Evolutionary conservation across 1,139 yeast species (phyloP).

Genomic region (Candida frijolesensis): DNA sequence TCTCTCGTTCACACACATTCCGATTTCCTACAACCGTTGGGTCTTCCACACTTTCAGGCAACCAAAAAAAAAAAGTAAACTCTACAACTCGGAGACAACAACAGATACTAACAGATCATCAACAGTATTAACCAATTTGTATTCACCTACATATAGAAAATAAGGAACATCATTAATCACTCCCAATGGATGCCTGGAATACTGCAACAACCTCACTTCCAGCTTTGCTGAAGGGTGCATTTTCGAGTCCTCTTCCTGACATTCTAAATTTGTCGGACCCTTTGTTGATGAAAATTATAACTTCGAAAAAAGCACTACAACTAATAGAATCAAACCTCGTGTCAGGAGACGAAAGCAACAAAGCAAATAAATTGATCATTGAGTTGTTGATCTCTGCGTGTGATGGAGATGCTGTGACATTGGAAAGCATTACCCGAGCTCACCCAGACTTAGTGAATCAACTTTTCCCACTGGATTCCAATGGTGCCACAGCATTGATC

Average conservation of each 20-base stretch:
- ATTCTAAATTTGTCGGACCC: constrained; percentile 32
- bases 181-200: constrained; percentile 22
- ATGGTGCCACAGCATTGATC: constrained; percentile 53
- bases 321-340: constrained; percentile 20
- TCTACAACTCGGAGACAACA: neutral
- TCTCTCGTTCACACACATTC: neutral
- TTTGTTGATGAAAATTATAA: constrained; percentile 42
- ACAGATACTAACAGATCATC: neutral
- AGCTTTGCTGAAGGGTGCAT: constrained; percentile 9
- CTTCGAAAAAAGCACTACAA: constrained; percentile 49
- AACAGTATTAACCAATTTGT: neutral
- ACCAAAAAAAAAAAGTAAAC: neutral
- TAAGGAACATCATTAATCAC: neutral
- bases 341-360: constrained; percentile 9
- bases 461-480: constrained; percentile 34
- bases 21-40: neutral
- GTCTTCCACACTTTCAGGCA: neutral
- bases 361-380: constrained; percentile 19
- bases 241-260: constrained; percentile 7
- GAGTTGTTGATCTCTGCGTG: constrained; percentile 50
- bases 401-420: constrained; percentile 51
- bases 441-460: constrained; percentile 33
- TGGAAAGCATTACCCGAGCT: constrained; percentile 37
- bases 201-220: constrained; percentile 9
- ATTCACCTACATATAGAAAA: too few relatives aligned